Evolutionary conservation across 2,329 filamentous ascomycete species (phyloP).

Genomic region (Coleophoma crateriformis): DNA sequence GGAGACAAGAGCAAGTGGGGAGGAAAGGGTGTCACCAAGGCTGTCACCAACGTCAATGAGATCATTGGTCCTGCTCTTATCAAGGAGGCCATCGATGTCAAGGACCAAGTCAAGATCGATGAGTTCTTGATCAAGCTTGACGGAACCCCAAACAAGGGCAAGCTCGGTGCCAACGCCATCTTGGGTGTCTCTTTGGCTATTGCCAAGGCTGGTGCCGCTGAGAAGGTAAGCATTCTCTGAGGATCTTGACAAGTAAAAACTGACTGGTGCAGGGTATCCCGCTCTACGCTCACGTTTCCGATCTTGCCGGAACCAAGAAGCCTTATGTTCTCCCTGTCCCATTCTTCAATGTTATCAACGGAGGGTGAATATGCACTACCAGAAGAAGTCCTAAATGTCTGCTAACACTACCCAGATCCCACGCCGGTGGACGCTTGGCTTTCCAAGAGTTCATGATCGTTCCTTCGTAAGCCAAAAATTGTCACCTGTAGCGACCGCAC

Average conservation of each 20-base stretch:
- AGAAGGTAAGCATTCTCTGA: conserved; percentile 53
- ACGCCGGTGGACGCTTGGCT: conserved; percentile 91
- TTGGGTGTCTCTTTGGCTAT: conserved; percentile 79
- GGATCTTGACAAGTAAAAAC: conserved; percentile 1
- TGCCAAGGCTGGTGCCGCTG: conserved; percentile 83
- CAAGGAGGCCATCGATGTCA: conserved; percentile 77
- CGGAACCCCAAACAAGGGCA: conserved; percentile 80
- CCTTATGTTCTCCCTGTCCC: conserved; percentile 85
- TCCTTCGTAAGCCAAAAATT: conserved; percentile 54
- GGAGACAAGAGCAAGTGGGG: conserved; percentile 82
- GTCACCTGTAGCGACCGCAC: not conserved
- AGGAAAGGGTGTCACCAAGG: conserved; percentile 84
- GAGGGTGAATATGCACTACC: conserved; percentile 37
- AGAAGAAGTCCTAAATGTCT: not conserved
- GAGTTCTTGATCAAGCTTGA: conserved; percentile 82
- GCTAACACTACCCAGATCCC: conserved; percentile 55
- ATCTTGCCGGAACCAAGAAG: conserved; percentile 86
- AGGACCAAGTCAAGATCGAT: conserved; percentile 80
- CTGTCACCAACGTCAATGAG: conserved; percentile 80
- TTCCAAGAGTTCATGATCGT: conserved; percentile 98
- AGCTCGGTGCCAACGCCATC: conserved; percentile 84
- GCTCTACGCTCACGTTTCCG: conserved; percentile 82
- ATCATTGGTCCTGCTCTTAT: conserved; percentile 76
- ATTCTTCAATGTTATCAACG: conserved; percentile 93
- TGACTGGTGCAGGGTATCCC: conserved; percentile 55